Evolutionary conservation across 768 basidiomycete species (phyloP).

Genomic region (Podaxis sp.): DNA sequence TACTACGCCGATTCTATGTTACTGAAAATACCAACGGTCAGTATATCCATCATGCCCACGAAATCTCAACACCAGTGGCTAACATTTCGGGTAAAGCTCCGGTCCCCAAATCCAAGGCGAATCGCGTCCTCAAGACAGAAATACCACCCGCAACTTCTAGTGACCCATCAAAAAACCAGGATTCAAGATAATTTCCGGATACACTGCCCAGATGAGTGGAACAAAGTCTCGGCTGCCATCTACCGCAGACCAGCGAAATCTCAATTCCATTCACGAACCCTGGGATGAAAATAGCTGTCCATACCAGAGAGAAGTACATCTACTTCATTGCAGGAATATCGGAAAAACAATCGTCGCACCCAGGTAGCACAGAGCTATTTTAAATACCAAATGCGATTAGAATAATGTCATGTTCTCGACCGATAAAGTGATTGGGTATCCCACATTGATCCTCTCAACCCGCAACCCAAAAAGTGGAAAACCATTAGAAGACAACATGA

Average conservation of each 20-base stretch:
- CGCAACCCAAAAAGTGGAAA: background rate
- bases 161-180: background rate
- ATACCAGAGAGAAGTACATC: background rate
- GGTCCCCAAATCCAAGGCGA: constrained; percentile 82
- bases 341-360: background rate
- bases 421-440: background rate
- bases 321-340: background rate
- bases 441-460: background rate
- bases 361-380: background rate
- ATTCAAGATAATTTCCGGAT: constrained; percentile 4
- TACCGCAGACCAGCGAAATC: background rate
- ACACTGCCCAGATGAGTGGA: background rate
- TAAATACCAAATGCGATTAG: background rate
- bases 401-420: background rate
- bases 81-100: constrained; percentile 59
- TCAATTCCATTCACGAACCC: background rate
- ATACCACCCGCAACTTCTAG: constrained; percentile 40
- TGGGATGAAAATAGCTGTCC: background rate
- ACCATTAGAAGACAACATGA: background rate
- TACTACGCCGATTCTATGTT: constrained; percentile 85
- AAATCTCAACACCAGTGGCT: constrained; percentile 4
- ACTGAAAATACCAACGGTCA: constrained; percentile 91
- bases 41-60: constrained; percentile 13
- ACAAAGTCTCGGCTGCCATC: background rate
- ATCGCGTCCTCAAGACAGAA: constrained; percentile 82